Conservation (phyloP, 2,329 filamentous ascomycete species). For the Fusarium sp. region DNA sequence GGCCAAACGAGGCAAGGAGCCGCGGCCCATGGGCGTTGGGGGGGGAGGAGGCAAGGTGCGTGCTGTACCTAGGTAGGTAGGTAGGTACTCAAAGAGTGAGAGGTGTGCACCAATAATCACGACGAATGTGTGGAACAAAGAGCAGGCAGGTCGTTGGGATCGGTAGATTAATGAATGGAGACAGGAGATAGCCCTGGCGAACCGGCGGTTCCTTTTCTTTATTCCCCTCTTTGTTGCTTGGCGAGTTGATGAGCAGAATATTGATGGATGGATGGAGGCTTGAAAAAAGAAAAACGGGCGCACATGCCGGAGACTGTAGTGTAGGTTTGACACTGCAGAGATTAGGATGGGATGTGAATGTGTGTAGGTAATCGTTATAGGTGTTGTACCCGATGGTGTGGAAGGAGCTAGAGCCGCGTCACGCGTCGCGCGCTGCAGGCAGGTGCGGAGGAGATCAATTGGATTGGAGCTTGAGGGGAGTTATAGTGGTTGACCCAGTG, state of each 20-base stretch:
- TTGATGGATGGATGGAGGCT: constrained; percentile 4
- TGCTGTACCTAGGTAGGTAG: neutral
- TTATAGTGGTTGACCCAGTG: neutral
- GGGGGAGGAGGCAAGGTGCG: constrained; percentile 14
- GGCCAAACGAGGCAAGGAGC: constrained; percentile 21
- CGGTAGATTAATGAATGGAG: neutral
- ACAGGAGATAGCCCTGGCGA: neutral
- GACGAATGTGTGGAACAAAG: neutral
- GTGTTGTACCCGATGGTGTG: constrained; percentile 20
- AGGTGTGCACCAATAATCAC: neutral
- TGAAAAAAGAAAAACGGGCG: neutral
- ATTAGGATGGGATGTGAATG: neutral
- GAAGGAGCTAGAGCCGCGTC: constrained; percentile 37
- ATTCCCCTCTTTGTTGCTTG: neutral
- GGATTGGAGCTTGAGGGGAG: constrained; percentile 9
- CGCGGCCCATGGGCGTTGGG: neutral
- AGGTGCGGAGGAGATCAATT: neutral
- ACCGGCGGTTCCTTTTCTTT: neutral
- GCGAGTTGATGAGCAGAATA: neutral
- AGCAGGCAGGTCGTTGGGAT: neutral
- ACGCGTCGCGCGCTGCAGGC: constrained; percentile 26
- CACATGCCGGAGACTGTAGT: neutral
- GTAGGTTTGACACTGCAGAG: neutral
- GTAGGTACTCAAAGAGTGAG: neutral
- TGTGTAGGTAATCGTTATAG: neutral